A percentile compares a stretch with the other conserved stretches of the same genome.
Conservation (phyloP, 352 stramenopile species). For the Phytophthora cactorum region DNA sequence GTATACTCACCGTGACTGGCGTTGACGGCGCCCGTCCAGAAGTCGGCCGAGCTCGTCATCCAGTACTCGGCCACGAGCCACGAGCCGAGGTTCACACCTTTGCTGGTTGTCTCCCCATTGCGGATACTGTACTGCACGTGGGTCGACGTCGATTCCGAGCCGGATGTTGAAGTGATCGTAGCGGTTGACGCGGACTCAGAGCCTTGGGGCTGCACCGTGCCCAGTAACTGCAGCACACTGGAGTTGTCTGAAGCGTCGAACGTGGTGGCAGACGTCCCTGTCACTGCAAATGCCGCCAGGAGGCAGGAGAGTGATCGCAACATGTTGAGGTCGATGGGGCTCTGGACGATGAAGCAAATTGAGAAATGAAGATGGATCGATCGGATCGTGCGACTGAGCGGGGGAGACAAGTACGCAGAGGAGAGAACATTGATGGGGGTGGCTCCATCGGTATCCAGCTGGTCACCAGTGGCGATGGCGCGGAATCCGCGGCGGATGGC, state of each 20-base stretch:
- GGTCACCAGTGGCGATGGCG: not conserved
- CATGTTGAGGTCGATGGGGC: slow-evolving; percentile 8
- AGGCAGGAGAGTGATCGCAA: slow-evolving; percentile 19
- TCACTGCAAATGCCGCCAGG: slow-evolving; percentile 1
- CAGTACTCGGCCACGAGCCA: slow-evolving; percentile 85
- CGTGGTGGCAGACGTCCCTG: slow-evolving; percentile 9
- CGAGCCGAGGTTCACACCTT: slow-evolving; percentile 77
- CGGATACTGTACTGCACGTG: slow-evolving; percentile 75
- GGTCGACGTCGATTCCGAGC: slow-evolving; percentile 3
- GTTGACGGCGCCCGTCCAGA: slow-evolving; percentile 56
- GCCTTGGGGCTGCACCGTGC: slow-evolving; percentile 14
- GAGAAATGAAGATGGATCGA: slow-evolving; percentile 1
- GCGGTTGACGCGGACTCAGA: slow-evolving; percentile 9
- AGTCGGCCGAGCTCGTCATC: slow-evolving; percentile 68
- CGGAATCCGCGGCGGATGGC: no score
- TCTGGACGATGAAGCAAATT: slow-evolving; percentile 15
- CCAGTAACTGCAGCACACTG: slow-evolving; percentile 16
- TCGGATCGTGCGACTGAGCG: slow-evolving; percentile 10
- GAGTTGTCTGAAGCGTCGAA: slow-evolving; percentile 25
- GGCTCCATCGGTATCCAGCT: slow-evolving; percentile 22
- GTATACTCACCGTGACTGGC: slow-evolving; percentile 62
- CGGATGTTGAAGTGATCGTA: slow-evolving; percentile 14
- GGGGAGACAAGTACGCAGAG: slow-evolving; percentile 2
- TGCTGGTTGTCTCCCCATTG: slow-evolving; percentile 46
- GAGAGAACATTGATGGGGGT: not conserved